Conservation (phyloP, 495 filamentous ascomycete genomes). For the Bacidia rubella region DNA sequence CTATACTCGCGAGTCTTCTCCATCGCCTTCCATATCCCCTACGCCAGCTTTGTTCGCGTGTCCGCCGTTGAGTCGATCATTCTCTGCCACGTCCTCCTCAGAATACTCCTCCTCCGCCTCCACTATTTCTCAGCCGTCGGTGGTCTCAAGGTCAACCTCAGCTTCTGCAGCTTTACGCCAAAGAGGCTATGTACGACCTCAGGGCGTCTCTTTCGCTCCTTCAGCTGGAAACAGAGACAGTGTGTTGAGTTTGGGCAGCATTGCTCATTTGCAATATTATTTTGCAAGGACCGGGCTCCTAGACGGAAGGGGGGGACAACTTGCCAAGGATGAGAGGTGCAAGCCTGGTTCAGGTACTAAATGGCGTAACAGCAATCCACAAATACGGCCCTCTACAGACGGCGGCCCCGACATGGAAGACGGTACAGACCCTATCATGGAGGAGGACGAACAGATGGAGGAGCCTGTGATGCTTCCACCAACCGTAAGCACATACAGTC, state of each 20-base stretch:
- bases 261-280: constrained; percentile 95
- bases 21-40: constrained; percentile 23
- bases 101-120: constrained; percentile 50
- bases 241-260: constrained; percentile 89
- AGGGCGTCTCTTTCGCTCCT: constrained; percentile 78
- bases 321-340: constrained; percentile 55
- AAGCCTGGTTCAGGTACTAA: constrained; percentile 21
- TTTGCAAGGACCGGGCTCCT: constrained; percentile 88
- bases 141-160: constrained; percentile 37
- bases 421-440: constrained; percentile 43
- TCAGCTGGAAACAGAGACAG: constrained; percentile 83
- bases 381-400: neutral
- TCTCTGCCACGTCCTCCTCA: constrained; percentile 70
- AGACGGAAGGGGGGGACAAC: constrained; percentile 82
- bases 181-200: constrained; percentile 80
- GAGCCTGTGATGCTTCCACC: constrained; percentile 75
- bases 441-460: constrained; percentile 35
- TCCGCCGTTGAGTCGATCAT: constrained; percentile 49
- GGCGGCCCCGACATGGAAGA: constrained; percentile 19
- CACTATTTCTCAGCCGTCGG: constrained; percentile 32
- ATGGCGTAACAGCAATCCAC: constrained; percentile 3
- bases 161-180: constrained; percentile 45
- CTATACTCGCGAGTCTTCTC: constrained; percentile 30
- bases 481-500: constrained; percentile 89
- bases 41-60: constrained; percentile 21